phyloP scores from a whole-genome alignment of 2,329 filamentous ascomycete species.

The Trichoderma citrinoviride region DNA sequence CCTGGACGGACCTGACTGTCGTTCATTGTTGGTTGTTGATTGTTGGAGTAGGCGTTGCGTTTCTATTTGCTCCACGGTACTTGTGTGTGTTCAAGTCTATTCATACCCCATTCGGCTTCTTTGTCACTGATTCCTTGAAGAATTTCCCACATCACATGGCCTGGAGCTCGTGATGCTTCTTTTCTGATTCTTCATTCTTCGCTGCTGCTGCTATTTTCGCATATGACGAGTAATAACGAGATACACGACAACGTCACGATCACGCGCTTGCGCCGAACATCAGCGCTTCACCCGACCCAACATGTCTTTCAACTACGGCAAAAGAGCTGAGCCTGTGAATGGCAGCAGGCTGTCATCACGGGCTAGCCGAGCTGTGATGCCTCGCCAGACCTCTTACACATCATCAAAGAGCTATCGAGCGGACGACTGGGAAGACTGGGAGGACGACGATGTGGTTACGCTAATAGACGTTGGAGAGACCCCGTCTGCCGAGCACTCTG shows the following conservation, averaged over 20 bases:
- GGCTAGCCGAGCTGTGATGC: conserved; percentile 20
- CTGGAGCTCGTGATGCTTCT: conserved; percentile 19
- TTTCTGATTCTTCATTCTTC: neutral
- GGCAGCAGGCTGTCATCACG: conserved; percentile 1
- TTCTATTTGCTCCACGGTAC: neutral
- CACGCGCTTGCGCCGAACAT: neutral
- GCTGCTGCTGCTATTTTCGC: neutral
- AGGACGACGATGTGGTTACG: conserved; percentile 46
- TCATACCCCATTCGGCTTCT: neutral
- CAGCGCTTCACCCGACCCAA: conserved; percentile 14
- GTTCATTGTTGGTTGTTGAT: conserved; percentile 7
- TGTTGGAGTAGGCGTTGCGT: conserved; percentile 5
- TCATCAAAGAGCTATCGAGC: conserved; percentile 23
- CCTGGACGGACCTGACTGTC: neutral
- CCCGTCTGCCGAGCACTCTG: conserved; percentile 27
- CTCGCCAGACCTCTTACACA: conserved; percentile 23
- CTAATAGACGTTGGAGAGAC: conserved; percentile 39
- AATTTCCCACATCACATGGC: conserved; percentile 4
- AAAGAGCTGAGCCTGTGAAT: conserved; percentile 16
- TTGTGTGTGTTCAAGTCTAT: neutral
- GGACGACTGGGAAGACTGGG: conserved; percentile 56
- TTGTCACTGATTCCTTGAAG: neutral
- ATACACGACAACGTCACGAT: conserved; percentile 5
- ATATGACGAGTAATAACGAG: neutral
- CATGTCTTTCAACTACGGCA: conserved; percentile 23